Conservation (phyloP, 1,139 yeast species). For the Debaryomyces coudertii region DNA sequence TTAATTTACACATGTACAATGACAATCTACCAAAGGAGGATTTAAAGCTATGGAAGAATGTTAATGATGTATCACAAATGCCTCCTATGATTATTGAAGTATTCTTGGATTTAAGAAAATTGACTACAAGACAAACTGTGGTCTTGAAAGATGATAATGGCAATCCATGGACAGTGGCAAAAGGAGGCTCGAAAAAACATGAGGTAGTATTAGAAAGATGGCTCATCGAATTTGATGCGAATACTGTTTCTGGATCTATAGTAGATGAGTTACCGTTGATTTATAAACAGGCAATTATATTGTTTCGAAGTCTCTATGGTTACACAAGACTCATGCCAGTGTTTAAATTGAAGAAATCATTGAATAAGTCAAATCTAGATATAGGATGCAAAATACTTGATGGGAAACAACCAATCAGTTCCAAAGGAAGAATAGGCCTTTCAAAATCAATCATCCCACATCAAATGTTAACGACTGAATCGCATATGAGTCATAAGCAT, state of each 20-base stretch:
- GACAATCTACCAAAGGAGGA: constrained; percentile 58
- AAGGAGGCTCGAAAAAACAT: constrained; percentile 52
- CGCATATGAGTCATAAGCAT: constrained; percentile 61
- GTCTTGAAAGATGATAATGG: constrained; percentile 54
- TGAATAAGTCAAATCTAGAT: constrained; percentile 31
- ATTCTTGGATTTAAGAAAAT: constrained; percentile 67
- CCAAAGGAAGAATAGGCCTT: constrained; percentile 84
- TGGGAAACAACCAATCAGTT: constrained; percentile 75
- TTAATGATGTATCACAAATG: constrained; percentile 41
- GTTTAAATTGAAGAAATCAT: constrained; percentile 52
- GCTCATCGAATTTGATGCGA: constrained; percentile 75
- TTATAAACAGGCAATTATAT: constrained; percentile 73
- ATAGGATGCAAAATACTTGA: constrained; percentile 67
- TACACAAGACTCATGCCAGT: constrained; percentile 72
- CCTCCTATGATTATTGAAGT: constrained; percentile 90
- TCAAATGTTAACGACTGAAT: constrained; percentile 42
- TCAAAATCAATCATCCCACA: constrained; percentile 64
- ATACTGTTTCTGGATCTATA: constrained; percentile 29
- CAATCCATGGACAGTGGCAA: constrained; percentile 47
- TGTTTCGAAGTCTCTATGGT: constrained; percentile 76
- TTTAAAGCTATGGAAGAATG: constrained; percentile 59
- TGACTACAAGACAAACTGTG: constrained; percentile 64
- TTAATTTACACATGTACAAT: constrained; percentile 59
- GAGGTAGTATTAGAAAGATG: constrained; percentile 93
- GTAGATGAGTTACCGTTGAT: constrained; percentile 63